Conservation (phyloP, 768 basidiomycete genomes). For the Lanmaoa pseudosensibilis region DNA sequence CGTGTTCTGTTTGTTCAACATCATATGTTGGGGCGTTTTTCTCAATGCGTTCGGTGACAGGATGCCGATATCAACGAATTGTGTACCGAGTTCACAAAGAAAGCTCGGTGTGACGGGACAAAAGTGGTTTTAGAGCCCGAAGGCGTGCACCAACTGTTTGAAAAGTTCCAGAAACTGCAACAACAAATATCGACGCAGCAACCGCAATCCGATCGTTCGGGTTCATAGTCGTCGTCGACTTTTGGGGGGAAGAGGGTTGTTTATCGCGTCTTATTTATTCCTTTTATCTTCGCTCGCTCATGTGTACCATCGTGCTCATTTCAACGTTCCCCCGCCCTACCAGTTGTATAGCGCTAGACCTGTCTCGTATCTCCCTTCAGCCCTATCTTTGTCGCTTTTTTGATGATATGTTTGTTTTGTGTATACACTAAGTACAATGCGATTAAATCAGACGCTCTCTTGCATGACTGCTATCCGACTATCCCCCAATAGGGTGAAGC, state of each 20-base stretch:
- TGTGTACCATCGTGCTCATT: constrained; percentile 16
- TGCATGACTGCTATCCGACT: too few relatives aligned
- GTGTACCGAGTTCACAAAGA: constrained; percentile 75
- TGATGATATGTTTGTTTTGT: neutral
- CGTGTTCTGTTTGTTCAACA: constrained; percentile 24
- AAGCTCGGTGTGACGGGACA: constrained; percentile 82
- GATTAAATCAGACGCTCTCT: neutral
- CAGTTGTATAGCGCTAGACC: neutral
- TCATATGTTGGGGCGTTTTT: neutral
- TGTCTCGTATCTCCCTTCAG: neutral
- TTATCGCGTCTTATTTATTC: constrained; percentile 19
- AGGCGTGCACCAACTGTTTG: constrained; percentile 44
- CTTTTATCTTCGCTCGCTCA: constrained; percentile 14
- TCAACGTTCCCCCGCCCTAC: neutral
- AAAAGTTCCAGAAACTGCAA: constrained; percentile 37
- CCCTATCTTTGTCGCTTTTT: too few relatives aligned
- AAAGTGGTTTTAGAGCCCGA: constrained; percentile 72
- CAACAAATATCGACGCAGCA: constrained; percentile 12
- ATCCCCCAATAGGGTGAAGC: too few relatives aligned
- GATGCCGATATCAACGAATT: constrained; percentile 78
- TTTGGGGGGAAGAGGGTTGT: neutral
- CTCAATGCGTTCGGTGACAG: constrained; percentile 34
- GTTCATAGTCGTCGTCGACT: constrained; percentile 7
- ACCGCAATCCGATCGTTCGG: constrained; percentile 8
- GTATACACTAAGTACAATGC: neutral